A percentile compares a stretch with the other conserved stretches of the same genome.
Conservation (phyloP, 768 basidiomycete genomes). For the Lanmaoa rubissima region DNA sequence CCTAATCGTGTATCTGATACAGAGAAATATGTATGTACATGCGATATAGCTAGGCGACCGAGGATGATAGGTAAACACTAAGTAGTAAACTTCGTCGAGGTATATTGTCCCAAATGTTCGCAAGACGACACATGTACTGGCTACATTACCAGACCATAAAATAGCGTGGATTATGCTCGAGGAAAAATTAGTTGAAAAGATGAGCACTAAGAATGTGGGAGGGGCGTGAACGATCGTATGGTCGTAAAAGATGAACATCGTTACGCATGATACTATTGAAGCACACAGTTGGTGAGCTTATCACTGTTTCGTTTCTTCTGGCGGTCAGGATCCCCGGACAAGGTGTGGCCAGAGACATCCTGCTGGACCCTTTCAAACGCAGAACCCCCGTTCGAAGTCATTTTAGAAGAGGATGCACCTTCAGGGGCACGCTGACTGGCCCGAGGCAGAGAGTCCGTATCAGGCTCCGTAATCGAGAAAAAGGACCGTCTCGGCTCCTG, state of each 20-base stretch:
- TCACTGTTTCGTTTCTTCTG: slow-evolving; percentile 31
- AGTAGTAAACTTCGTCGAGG: neutral
- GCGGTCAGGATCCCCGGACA: slow-evolving; percentile 16
- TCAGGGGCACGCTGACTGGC: slow-evolving; percentile 20
- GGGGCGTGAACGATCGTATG: slow-evolving; percentile 1
- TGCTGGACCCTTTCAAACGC: slow-evolving; percentile 8
- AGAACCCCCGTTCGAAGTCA: slow-evolving; percentile 8
- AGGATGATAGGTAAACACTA: neutral
- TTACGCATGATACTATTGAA: slow-evolving; percentile 22
- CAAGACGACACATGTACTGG: neutral
- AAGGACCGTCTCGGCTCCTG: slow-evolving; percentile 38
- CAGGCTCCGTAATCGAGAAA: slow-evolving; percentile 33
- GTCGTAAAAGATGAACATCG: neutral
- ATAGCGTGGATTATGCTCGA: slow-evolving; percentile 12
- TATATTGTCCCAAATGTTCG: slow-evolving; percentile 15
- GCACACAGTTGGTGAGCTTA: slow-evolving; percentile 23
- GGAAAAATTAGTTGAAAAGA: neutral
- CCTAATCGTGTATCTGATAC: slow-evolving; percentile 15
- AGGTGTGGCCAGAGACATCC: slow-evolving; percentile 4
- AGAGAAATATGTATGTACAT: slow-evolving; percentile 4
- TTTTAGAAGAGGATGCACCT: slow-evolving; percentile 16
- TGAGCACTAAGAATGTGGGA: neutral
- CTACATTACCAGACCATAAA: slow-evolving; percentile 22
- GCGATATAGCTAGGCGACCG: neutral
- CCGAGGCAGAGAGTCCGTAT: slow-evolving; percentile 22